Evolutionary conservation across 306 rosid genomes (phyloP), one percentile per base, ranked within the genome.

Genomic region (Dicorynia guianensis): DNA sequence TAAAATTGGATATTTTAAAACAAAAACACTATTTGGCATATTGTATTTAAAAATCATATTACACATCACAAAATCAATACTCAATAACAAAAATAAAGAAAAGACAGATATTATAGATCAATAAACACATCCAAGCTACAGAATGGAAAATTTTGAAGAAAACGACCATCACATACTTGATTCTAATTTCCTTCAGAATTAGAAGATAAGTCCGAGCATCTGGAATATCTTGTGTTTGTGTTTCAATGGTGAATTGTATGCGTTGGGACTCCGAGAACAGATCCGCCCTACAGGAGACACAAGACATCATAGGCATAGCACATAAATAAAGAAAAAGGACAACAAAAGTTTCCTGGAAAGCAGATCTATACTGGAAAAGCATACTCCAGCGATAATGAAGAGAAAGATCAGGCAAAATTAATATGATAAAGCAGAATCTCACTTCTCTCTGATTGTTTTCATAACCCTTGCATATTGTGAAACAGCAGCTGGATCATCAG

Each of bases 121-220:
- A 68, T 63, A 39, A 71, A 52, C 34, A 76, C 11, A 44, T 69
- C 58, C 53, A 81, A 72, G 58, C 53, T 19, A 79, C 43, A 71
- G 56, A 77, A 59, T 49, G 48, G 33, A 78, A 58, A 63, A 54
- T 64, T 55, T 47, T 67, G 36, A 67, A 75, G 56, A 65, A 25
- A 25, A 25, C 30, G 79, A 80, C 17, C 56, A 60, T 46, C 60
- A 79, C 84, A 19, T 78, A 95, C 97, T 82, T 87, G 73, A 74
- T 82, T 76, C 99, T 83, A 46, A 92, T 87, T 74, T 92, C 99
- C 87, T 89, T 86, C 96, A 89, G 46, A 17, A 93, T 83, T 89
- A 92, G 76, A 74, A 95, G 88, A 88, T 92, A 92, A 72, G 97
- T 79, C 17, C 90, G 85, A n/a, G 93, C 97, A 86, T 95, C 99